Base-by-base conservation (phyloP, 2,329 filamentous ascomycete species). In the Venturia aucupariae region DNA sequence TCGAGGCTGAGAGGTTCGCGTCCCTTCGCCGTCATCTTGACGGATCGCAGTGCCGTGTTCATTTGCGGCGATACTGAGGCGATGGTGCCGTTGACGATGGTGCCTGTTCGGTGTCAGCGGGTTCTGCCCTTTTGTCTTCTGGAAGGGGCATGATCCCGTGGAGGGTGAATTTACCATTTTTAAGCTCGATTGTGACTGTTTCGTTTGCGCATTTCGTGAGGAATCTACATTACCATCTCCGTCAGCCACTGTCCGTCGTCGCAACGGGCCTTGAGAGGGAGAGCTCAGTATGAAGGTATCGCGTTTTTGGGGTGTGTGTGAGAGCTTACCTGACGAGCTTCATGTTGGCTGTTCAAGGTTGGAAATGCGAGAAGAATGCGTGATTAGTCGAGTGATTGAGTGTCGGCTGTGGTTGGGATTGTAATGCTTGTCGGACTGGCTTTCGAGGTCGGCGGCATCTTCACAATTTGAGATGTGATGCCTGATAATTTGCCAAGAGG, bases 151-250 rank as follows among this genome's bases (percentile, higher is more conserved):
- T 32, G 35, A 57, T 48, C 22, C 4, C 4, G 44, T 35, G 65
- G 54, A 38, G 54, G 39, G 11, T 13, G 55, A 71, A 76, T 57
- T n/a, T 81, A 94, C 92, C 94, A 85, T 97, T 97, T 79, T 99
- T 99, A 70, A 99, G 83, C 79, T 99, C 94, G 77, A 99, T 90
- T 55, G 93, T 97, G 72, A 97, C 94, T 72, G 94, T 96, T 82
- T 99, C 94, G 78, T 97, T 97, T 78, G 90, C 87, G 79, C 93
- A 97, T 83, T 99, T 99, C 93, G 97, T 97, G 71, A 99, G 83
- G 78, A 99, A 99, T 77, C 94, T 97, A 77, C 30, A 65, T 35
- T 42, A 67, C 69, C 66, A 54, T 42, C 8, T 32, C 51, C 51
- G 51, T 61, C 69, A 74, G 70, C 66, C 39, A 42, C 22, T 59